These are phyloP conservation scores for Leptomonas pyrrhocoris DNA, from an alignment of 208 protist genomes.

Conservation along the genomic window DNA sequence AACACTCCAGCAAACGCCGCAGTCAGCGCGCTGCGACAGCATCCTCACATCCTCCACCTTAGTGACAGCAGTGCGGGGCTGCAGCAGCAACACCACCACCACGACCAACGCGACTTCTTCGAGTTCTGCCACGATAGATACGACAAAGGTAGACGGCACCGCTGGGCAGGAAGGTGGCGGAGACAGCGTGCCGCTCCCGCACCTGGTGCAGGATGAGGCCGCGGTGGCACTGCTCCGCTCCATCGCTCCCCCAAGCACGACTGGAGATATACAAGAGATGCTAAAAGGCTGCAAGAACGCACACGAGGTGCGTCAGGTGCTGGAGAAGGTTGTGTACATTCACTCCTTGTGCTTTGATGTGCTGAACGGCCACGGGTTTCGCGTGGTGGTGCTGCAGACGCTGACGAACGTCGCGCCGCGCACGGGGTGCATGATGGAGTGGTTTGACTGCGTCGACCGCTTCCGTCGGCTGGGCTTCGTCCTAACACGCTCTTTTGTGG, in stretches of 20 bases:
- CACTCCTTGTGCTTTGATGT: slow-evolving; percentile 78
- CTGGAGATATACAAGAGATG: slow-evolving; percentile 63
- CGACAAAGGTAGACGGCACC: no score
- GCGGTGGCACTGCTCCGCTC: slow-evolving; percentile 51
- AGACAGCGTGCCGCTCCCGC: slow-evolving; percentile 1
- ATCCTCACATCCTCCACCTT: slow-evolving; percentile 4
- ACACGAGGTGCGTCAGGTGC: slow-evolving; percentile 69
- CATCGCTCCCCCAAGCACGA: slow-evolving; percentile 45
- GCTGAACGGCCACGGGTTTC: slow-evolving; percentile 86
- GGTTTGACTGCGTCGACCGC: slow-evolving; percentile 75
- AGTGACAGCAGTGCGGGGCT: slow-evolving; percentile 5
- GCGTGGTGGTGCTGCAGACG: slow-evolving; percentile 72
- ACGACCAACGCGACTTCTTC: not conserved
- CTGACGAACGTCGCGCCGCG: slow-evolving; percentile 65
- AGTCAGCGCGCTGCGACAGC: slow-evolving; percentile 1
- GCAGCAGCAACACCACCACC: slow-evolving; percentile 8
- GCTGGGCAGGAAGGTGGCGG: not conserved
- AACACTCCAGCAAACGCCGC: no score
- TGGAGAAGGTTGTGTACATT: slow-evolving; percentile 74
- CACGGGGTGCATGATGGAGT: slow-evolving; percentile 63
- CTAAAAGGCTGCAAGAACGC: slow-evolving; percentile 71
- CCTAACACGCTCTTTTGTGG: slow-evolving; percentile 81
- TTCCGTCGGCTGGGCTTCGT: slow-evolving; percentile 81
- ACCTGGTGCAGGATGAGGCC: slow-evolving; percentile 33
- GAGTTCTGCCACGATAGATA: no score